Evolutionary conservation across 192 early-diverging fungal species (phyloP).

Genomic region (Phycomyces nitens): DNA sequence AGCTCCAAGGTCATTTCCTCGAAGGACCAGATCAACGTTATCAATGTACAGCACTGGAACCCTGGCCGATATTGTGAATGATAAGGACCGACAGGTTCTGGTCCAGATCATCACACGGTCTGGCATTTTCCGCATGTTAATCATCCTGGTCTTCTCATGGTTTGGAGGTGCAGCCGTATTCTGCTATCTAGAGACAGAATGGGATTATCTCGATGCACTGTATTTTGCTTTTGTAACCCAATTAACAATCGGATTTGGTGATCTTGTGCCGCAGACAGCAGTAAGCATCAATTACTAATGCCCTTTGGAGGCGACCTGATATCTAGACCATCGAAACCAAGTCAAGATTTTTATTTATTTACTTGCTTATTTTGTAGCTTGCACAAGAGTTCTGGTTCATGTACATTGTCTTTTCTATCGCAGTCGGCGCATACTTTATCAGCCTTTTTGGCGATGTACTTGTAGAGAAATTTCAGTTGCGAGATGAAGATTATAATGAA

Average conservation of each 20-base stretch:
- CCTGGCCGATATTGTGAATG: background rate
- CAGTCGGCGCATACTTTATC: conserved; percentile 7
- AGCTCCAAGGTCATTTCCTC: background rate
- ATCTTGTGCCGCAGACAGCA: conserved; percentile 8
- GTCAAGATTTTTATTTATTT: too few relatives aligned
- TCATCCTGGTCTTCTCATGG: conserved; percentile 3
- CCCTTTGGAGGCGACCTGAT: background rate
- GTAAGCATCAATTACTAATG: background rate
- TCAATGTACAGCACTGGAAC: background rate
- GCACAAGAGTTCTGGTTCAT: conserved; percentile 17
- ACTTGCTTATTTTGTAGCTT: background rate
- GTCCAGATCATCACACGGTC: conserved; percentile 7
- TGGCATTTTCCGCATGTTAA: background rate
- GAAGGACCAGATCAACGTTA: background rate
- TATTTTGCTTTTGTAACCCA: conserved; percentile 11
- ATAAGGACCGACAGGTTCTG: background rate
- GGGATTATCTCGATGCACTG: conserved; percentile 6
- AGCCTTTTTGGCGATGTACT: conserved; percentile 12
- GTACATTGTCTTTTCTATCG: conserved; percentile 9
- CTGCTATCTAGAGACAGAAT: conserved; percentile 3
- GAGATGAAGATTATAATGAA: conserved; percentile 1
- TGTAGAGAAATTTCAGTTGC: background rate
- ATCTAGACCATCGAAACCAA: too few relatives aligned
- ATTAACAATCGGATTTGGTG: conserved; percentile 14
- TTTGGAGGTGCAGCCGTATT: conserved; percentile 8